A percentile compares a stretch with the other conserved stretches of the same genome.
Evolutionary conservation across 2,329 filamentous ascomycete species (phyloP).

Genomic region (Coccinonectria pachysandricola): DNA sequence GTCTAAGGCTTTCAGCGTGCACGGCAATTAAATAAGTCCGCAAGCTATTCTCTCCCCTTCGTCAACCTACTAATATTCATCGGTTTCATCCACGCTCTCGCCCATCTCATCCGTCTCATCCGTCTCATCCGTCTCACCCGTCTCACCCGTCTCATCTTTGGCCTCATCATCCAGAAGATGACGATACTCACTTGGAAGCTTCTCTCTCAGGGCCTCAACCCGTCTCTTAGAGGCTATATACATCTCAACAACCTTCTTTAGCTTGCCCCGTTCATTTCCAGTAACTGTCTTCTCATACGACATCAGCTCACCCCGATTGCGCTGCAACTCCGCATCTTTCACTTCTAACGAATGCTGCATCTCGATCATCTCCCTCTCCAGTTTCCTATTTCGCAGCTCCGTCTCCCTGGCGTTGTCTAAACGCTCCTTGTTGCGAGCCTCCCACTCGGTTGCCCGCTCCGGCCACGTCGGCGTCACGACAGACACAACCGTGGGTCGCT

Average conservation of each 20-base stretch:
- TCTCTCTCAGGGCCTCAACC: slow-evolving; percentile 5
- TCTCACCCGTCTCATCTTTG: not conserved
- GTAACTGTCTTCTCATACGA: slow-evolving; percentile 9
- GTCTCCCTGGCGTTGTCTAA: slow-evolving; percentile 13
- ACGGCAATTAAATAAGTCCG: no score
- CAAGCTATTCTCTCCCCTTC: no score
- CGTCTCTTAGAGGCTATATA: no score
- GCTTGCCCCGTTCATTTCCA: no score
- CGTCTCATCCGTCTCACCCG: not conserved
- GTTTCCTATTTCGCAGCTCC: slow-evolving; percentile 8
- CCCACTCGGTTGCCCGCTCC: slow-evolving; percentile 23
- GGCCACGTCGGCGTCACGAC: slow-evolving; percentile 21
- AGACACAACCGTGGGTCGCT: slow-evolving; percentile 29
- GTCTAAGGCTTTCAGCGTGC: no score
- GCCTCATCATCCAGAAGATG: slow-evolving; percentile 1
- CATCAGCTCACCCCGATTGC: slow-evolving; percentile 7
- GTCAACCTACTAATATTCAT: no score
- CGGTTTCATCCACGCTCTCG: no score
- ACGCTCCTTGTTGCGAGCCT: slow-evolving; percentile 13
- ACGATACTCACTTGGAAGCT: slow-evolving; percentile 7
- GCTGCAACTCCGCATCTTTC: slow-evolving; percentile 12
- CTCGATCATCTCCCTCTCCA: slow-evolving; percentile 13
- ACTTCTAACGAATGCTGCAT: slow-evolving; percentile 10
- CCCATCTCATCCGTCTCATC: no score
- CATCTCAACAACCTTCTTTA: no score